Base-by-base conservation (phyloP, 129 eudicot species). In the Solidago caesia region DNA sequence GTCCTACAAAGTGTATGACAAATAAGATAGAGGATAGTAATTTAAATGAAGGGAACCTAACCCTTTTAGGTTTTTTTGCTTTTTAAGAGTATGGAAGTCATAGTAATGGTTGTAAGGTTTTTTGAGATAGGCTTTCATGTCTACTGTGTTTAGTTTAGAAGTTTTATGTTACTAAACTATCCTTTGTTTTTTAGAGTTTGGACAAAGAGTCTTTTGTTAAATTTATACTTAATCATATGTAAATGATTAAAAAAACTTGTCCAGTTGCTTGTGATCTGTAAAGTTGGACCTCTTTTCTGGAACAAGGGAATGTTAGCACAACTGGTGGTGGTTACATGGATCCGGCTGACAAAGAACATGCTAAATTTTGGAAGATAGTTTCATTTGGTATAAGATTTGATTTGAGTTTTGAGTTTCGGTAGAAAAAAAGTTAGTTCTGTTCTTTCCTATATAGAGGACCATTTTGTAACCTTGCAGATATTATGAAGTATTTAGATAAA, bases 51-150 rank as follows among this genome's bases (percentile, higher is more conserved):
- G 0, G 57, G 57, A 51, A 51, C 57, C 15, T 51, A 12, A 3
- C 12, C 16, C 1, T 12, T 12, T 12, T 10, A 25, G 5, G 12
- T 61, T 15, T 27, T 61, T 41, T 2, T 61, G 44, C 6, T 10
- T 60, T 61, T 27, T 61, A 5, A 33, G 66, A 61, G 25, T 61
- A 27, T 61, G 66, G 66, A 61, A 61, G 66, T 6, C 10, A n/a
- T 25, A 25, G 44, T 61, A 61, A 27, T 27, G 11, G n/a, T 61
- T 27, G 66, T 61, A 21, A 21, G 21, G 21, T 21, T 21, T 21
- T 21, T 27, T 61, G 10, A 61, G 66, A 61, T 51, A 51, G 57
- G 33, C 0, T 5, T 27, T 60, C 25, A 27, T 27, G 42, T 61
- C 66, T 42, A 10, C n/a, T 8, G 27, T 25, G 33, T 61, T 27